These are phyloP conservation scores for Kwoniella bestiolae DNA, from an alignment of 768 basidiomycete genomes.

Conservation along the genomic window DNA sequence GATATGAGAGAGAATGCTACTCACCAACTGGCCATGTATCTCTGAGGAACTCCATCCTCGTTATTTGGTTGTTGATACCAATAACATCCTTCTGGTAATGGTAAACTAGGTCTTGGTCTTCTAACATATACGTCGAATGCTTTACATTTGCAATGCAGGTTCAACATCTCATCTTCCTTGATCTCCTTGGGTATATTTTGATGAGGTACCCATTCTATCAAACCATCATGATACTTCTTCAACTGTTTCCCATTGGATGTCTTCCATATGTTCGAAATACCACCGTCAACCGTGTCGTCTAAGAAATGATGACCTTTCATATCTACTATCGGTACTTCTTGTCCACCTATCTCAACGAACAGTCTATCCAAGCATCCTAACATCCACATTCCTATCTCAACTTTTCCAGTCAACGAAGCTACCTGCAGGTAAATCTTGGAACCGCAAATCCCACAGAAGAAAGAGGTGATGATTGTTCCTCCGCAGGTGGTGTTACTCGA, in stretches of 20 bases:
- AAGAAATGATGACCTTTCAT: slow-evolving; percentile 7
- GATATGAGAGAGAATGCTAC: not conserved
- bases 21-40: slow-evolving; percentile 8
- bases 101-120: slow-evolving; percentile 5
- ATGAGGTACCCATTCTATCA: not conserved
- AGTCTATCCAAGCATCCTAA: slow-evolving; percentile 4
- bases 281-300: slow-evolving; percentile 7
- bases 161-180: not conserved
- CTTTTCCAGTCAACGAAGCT: not conserved
- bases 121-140: slow-evolving; percentile 4
- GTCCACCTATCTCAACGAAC: not conserved
- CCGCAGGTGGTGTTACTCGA: slow-evolving; percentile 1
- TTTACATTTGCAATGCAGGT: slow-evolving; percentile 8
- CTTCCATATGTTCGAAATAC: slow-evolving; percentile 7
- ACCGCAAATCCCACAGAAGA: slow-evolving; percentile 10
- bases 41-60: slow-evolving; percentile 1
- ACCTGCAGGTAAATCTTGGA: slow-evolving; percentile 2
- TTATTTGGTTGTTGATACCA: slow-evolving; percentile 7
- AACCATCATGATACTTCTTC: slow-evolving; percentile 7
- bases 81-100: slow-evolving; percentile 10
- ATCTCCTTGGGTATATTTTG: not conserved
- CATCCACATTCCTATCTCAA: slow-evolving; percentile 8
- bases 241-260: not conserved
- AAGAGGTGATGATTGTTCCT: slow-evolving; percentile 2
- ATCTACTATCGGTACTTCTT: not conserved